phyloP scores from a whole-genome alignment of 192 early-diverging fungal species.

The Linnemannia hyalina region DNA sequence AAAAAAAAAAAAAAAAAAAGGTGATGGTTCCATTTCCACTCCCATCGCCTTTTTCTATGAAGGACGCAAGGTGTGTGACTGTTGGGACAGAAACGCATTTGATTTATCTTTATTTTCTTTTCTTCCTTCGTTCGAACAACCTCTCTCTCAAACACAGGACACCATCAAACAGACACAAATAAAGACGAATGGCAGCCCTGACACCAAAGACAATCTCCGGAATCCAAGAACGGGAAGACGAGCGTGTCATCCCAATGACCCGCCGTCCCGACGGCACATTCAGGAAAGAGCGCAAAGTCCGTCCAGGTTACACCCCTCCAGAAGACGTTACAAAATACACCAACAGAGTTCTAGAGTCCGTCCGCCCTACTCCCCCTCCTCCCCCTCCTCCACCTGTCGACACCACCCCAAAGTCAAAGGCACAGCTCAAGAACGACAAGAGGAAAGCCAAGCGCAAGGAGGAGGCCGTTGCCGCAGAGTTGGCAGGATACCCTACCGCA shows the following conservation, averaged over 20 bases:
- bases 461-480: conserved; percentile 6
- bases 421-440: conserved; percentile 68
- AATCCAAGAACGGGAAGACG: conserved; percentile 52
- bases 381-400: background rate
- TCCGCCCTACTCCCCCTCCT: conserved; percentile 21
- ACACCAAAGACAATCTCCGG: conserved; percentile 34
- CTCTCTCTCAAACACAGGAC: background rate
- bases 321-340: conserved; percentile 76
- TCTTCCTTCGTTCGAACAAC: background rate
- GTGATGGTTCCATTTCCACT: background rate
- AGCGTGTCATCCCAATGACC: conserved; percentile 71
- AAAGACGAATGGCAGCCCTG: background rate
- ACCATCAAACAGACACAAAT: background rate
- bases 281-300: conserved; percentile 77
- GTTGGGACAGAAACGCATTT: background rate
- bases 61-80: background rate
- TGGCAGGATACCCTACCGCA: background rate
- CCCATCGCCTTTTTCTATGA: background rate
- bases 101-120: background rate
- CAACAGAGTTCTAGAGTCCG: conserved; percentile 65
- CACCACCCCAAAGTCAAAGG: conserved; percentile 48
- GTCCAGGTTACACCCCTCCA: conserved; percentile 75
- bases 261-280: conserved; percentile 77
- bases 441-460: conserved; percentile 60
- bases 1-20: background rate